Conservation (phyloP, 345 rosid genomes). For the Salix koriyanagi region DNA sequence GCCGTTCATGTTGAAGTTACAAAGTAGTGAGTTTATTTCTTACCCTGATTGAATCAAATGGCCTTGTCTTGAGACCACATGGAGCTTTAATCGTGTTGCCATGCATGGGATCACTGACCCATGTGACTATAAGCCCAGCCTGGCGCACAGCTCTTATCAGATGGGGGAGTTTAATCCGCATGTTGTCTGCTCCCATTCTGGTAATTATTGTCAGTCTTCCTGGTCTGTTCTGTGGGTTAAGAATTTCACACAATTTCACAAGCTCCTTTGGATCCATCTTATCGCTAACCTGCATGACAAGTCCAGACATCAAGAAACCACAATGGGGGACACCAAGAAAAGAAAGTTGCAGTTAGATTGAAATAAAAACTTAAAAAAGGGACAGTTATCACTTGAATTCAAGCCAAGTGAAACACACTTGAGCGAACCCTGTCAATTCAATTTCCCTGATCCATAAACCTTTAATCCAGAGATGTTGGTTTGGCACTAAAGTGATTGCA, state of each 20-base stretch:
- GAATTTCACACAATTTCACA: constrained; percentile 50
- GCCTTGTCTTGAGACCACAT: constrained; percentile 53
- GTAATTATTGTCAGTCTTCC: constrained; percentile 54
- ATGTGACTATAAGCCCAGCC: constrained; percentile 62
- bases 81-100: constrained; percentile 67
- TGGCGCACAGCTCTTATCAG: constrained; percentile 55
- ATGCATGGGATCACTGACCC: constrained; percentile 77
- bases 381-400: no score
- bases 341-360: not conserved
- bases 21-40: not conserved
- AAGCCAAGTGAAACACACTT: no score
- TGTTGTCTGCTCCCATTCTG: constrained; percentile 69
- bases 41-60: constrained; percentile 54
- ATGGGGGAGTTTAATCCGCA: constrained; percentile 56
- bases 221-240: constrained; percentile 55
- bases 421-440: no score
- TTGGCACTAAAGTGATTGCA: not conserved
- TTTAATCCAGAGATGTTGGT: not conserved
- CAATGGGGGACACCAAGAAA: not conserved
- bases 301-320: constrained; percentile 7
- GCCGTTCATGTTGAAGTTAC: not conserved
- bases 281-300: constrained; percentile 44
- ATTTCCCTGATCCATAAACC: not conserved
- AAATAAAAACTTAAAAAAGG: not conserved
- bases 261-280: constrained; percentile 64